phyloP scores from a whole-genome alignment of 192 early-diverging fungal species.

The Rhizoclosmatium sp. region DNA sequence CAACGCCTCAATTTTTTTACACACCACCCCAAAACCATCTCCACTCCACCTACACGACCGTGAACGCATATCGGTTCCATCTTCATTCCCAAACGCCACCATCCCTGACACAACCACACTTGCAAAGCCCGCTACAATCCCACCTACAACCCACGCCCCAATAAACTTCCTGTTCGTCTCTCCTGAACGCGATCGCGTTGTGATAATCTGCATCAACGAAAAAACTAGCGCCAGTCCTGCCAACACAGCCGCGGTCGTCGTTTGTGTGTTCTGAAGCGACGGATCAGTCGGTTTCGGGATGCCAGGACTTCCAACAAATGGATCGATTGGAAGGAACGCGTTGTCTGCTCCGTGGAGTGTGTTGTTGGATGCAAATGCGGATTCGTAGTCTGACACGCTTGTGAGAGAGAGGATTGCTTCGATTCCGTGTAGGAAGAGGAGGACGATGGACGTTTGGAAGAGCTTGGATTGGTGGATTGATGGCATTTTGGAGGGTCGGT shows the following conservation, averaged over 20 bases:
- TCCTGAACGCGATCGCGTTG: slow-evolving; percentile 19
- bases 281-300: not conserved
- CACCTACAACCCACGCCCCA: not conserved
- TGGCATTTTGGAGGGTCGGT: not conserved
- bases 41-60: not conserved
- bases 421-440: slow-evolving; percentile 6
- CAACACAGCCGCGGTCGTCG: not conserved
- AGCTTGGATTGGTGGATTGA: slow-evolving; percentile 12
- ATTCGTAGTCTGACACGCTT: not conserved
- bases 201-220: slow-evolving; percentile 1
- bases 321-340: not conserved
- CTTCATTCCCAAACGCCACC: not conserved
- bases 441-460: slow-evolving; percentile 5
- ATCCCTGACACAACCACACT: not conserved
- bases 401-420: slow-evolving; percentile 21
- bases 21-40: not conserved
- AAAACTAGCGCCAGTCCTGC: not conserved
- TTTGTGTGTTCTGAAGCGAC: not conserved
- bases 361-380: not conserved
- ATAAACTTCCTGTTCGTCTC: not conserved
- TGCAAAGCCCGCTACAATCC: not conserved
- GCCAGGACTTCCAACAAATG: not conserved
- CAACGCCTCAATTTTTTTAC: not conserved
- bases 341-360: not conserved
- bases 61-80: slow-evolving; percentile 10